Evolutionary conservation across 192 early-diverging fungal genomes (phyloP).

Genomic region (Diversispora eburnea): DNA sequence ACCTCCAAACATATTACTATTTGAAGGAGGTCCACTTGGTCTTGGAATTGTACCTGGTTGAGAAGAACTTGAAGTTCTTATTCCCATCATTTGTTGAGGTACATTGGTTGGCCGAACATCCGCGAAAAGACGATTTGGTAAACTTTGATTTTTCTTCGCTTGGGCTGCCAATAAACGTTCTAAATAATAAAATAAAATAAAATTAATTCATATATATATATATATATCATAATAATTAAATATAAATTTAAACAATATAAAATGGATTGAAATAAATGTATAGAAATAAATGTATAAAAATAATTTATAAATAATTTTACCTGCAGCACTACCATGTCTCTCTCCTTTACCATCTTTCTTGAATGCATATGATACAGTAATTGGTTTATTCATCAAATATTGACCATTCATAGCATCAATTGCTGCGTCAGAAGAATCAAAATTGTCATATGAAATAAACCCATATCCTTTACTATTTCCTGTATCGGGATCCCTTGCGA

Average conservation of each 20-base stretch:
- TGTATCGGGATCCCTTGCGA: conserved; percentile 80
- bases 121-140: conserved; percentile 72
- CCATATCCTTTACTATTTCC: conserved; percentile 91
- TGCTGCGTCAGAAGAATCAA: conserved; percentile 94
- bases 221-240: not conserved
- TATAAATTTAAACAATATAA: conserved; percentile 9
- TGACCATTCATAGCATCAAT: conserved; percentile 98
- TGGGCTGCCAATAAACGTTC: conserved; percentile 91
- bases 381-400: conserved; percentile 90
- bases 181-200: conserved; percentile 26
- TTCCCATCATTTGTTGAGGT: conserved; percentile 10
- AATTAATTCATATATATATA: not conserved
- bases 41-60: not conserved
- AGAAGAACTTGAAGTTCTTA: not conserved
- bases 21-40: conserved; percentile 3
- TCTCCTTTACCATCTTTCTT: conserved; percentile 99
- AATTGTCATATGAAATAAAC: conserved; percentile 88
- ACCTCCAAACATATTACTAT: conserved; percentile 5
- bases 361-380: conserved; percentile 88
- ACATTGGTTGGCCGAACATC: conserved; percentile 40
- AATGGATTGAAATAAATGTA: no score
- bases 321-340: conserved; percentile 90
- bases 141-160: conserved; percentile 73
- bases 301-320: conserved; percentile 32
- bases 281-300: no score